Evolutionary conservation across 495 filamentous ascomycete species (phyloP).

Genomic region (Daldinia childiae): DNA sequence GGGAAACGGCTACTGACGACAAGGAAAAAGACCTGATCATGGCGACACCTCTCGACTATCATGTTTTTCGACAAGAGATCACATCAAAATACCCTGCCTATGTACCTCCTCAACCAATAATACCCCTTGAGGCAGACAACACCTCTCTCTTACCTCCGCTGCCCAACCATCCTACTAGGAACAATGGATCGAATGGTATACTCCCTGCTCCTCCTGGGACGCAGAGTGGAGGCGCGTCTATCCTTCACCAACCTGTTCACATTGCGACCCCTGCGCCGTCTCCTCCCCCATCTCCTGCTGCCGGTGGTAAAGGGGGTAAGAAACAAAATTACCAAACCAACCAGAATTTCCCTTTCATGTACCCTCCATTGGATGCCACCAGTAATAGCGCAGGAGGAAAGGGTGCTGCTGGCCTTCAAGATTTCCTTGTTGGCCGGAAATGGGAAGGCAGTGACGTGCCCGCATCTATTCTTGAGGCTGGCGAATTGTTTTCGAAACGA

Average conservation of each 20-base stretch:
- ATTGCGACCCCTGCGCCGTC: slow-evolving; percentile 98
- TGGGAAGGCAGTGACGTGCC: slow-evolving; percentile 95
- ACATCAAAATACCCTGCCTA: slow-evolving; percentile 99
- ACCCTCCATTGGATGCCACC: slow-evolving; percentile 84
- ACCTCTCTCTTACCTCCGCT: slow-evolving; percentile 90
- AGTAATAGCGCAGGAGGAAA: slow-evolving; percentile 90
- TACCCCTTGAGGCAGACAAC: slow-evolving; percentile 88
- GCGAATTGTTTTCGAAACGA: slow-evolving; percentile 85
- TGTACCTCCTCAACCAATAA: slow-evolving; percentile 81
- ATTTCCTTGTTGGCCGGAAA: slow-evolving; percentile 75
- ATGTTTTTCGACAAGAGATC: slow-evolving; percentile 95
- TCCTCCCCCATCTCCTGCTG: slow-evolving; percentile 89
- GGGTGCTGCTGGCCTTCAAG: slow-evolving; percentile 77
- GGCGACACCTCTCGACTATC: slow-evolving; percentile 94
- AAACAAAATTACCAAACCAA: slow-evolving; percentile 99
- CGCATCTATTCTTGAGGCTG: slow-evolving; percentile 93
- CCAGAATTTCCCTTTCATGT: slow-evolving; percentile 97
- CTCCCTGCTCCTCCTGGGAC: slow-evolving; percentile 55
- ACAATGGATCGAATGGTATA: slow-evolving; percentile 58
- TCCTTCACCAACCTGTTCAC: slow-evolving; percentile 94
- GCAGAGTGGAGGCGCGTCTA: slow-evolving; percentile 74
- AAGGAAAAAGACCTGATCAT: slow-evolving; percentile 72
- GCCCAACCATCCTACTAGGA: slow-evolving; percentile 71
- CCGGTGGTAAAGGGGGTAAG: slow-evolving; percentile 92
- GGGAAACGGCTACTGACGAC: slow-evolving; percentile 58